Base-by-base conservation (phyloP, 73 alveolate species). In the Paramecium primaurelia region DNA sequence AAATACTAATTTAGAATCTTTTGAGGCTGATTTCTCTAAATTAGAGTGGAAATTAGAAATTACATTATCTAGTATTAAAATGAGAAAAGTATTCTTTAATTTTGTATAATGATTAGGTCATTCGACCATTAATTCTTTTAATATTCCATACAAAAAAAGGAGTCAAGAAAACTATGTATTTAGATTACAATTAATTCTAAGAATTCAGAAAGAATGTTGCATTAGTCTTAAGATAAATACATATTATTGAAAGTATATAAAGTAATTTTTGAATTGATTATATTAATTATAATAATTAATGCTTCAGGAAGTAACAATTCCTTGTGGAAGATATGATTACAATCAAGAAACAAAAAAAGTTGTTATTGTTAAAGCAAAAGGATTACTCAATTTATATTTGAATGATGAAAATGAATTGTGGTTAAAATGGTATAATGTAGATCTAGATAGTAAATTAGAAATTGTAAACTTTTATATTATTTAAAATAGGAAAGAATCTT, bases 201-300 rank as follows among this genome's bases (percentile, higher is more conserved):
- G 91, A 80, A 32, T 80, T 80, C 10, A 80, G 91, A 47, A 80
- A 80, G 58, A 80, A 80, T 47, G 91, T 80, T n/a, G 91, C 91
- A 5, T 26, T 80, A 20, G 47, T 20, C 18, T 36, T 80, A 45
- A 40, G 75, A 49, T 18, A 80, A 80, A 25, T 44, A 8, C 91
- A 80, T 25, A 32, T 80, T 12, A 80, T 80, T 25, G 91, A 80
- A 22, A 80, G 91, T 80, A 47, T 80, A 25, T 36, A 80, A 64
- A 80, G 71, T 44, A 80, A 45, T 45, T 44, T 80, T 80, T 80
- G 91, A 38, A 38, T 75, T 42, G 47, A 80, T 80, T 80, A 80
- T 80, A 45, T 54, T 26, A 45, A 45, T 80, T 44, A n/a, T n/a
- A n/a, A n/a, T n/a, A 26, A 45, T 80, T 18, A 80, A 80, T 45